phyloP scores from a whole-genome alignment of 2,329 filamentous ascomycete genomes.

The Capronia americana region DNA sequence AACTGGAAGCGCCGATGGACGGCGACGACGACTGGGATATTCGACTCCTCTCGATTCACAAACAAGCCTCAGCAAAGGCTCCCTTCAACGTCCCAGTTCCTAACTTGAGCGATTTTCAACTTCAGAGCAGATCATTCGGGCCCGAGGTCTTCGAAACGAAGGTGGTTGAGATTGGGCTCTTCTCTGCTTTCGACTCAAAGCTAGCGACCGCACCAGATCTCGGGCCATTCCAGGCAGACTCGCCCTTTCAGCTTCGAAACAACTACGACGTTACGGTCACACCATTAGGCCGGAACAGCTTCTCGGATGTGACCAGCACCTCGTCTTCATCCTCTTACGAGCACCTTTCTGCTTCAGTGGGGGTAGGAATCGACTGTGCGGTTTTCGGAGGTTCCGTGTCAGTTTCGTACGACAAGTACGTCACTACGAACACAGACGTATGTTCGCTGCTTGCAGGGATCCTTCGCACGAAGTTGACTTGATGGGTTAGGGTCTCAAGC shows the following conservation, averaged over 20 bases:
- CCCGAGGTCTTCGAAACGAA: background rate
- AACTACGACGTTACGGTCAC: background rate
- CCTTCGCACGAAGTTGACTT: background rate
- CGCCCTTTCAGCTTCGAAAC: background rate
- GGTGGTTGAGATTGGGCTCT: background rate
- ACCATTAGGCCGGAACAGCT: background rate
- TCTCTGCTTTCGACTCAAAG: background rate
- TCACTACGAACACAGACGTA: background rate
- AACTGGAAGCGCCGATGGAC: background rate
- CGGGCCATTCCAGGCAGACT: background rate
- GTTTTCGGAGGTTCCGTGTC: background rate
- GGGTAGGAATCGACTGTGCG: background rate
- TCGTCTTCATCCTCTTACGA: background rate
- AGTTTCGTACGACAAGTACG: background rate
- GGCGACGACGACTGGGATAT: background rate
- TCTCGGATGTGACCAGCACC: background rate
- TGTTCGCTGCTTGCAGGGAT: background rate
- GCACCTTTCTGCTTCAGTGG: background rate
- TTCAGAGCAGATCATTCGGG: background rate
- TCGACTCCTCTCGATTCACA: background rate
- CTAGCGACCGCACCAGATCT: background rate
- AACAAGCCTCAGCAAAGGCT: background rate
- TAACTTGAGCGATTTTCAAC: background rate
- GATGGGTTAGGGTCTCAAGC: background rate
- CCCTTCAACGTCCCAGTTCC: background rate